Evolutionary conservation across 176 grass and related monocot species (phyloP), one percentile per base, ranked within the genome.

Genomic region (Microstegium vimineum): DNA sequence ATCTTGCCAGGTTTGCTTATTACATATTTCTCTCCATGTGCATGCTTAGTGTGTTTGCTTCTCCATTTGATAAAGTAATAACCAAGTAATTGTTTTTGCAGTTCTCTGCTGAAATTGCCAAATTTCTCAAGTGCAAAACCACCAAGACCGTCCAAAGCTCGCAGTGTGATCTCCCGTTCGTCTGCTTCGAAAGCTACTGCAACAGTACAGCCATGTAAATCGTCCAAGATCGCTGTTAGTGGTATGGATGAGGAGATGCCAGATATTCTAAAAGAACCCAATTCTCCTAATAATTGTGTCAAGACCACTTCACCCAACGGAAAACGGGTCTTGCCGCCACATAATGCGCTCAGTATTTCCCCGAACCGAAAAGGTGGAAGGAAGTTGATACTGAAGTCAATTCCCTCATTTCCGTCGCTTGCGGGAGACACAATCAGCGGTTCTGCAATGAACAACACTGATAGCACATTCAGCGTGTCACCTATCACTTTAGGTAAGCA

Each of bases 311-410:
- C 96, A 30, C 96, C 96, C 27, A 99, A 99, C 33, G 86, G 96
- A 41, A 99, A 99, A 76, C 89, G 96, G 79, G 87, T 99, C 17
- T 98, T 90, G 13, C 95, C 90, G 66, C 92, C 95, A n/a, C 92
- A 97, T 68, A 86, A 83, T 1, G 67, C 67, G 3, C 82, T 83
- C 43, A 73, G 82, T 62, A 37, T 81, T 59, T 91, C 96, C 11
- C 89, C 89, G 20, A 94, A 26, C 89, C 87, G 91, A 7, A 99
- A 95, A 78, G 93, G 93, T 64, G 87, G 93, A 10, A 86, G 91
- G 82, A 99, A 99, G 84, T 69, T 99, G 69, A 94, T 99, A 74
- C 75, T 99, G 63, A 95, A 89, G 89, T 99, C 96, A 10, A 99
- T 99, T 33, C 96, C 96, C 38, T 95, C 93, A 7, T 95, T 99